A percentile compares a stretch with the other conserved stretches of the same genome.
phyloP scores from a whole-genome alignment of 805 yeast species.

The Grigorovia humatica region DNA sequence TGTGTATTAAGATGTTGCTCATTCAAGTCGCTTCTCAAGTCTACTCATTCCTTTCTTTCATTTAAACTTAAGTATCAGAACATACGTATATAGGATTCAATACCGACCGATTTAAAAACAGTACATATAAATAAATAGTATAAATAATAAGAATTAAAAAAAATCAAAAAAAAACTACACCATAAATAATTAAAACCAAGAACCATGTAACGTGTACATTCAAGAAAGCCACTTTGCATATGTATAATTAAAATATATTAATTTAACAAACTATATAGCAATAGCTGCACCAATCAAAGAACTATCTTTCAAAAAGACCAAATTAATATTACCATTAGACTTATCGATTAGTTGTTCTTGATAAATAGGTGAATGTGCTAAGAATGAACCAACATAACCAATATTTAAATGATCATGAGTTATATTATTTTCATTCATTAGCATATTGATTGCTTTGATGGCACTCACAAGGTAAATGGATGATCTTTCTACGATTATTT shows the following conservation, averaged over 20 bases:
- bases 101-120: too few species aligned
- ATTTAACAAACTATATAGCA: conserved; percentile 7
- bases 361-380: conserved; percentile 13
- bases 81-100: too few species aligned
- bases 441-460: conserved; percentile 9
- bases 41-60: too few species aligned
- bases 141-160: too few species aligned
- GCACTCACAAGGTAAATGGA: conserved; percentile 16
- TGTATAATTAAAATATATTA: too few species aligned
- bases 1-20: conserved; percentile 43
- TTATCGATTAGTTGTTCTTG: conserved; percentile 9
- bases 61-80: too few species aligned
- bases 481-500: conserved; percentile 17
- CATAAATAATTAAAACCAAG: not conserved
- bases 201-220: too few species aligned
- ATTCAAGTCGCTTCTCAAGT: too few species aligned
- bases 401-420: conserved; percentile 4
- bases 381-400: conserved; percentile 23
- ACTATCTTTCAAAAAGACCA: conserved; percentile 18
- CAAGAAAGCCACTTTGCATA: too few species aligned
- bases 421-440: not conserved
- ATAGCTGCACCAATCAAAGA: conserved; percentile 22
- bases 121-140: too few species aligned
- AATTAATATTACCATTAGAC: conserved; percentile 9
- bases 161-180: not conserved